Base-by-base conservation (phyloP, 2,329 filamentous ascomycete species). In the Atkinsonella hypoxylon region DNA sequence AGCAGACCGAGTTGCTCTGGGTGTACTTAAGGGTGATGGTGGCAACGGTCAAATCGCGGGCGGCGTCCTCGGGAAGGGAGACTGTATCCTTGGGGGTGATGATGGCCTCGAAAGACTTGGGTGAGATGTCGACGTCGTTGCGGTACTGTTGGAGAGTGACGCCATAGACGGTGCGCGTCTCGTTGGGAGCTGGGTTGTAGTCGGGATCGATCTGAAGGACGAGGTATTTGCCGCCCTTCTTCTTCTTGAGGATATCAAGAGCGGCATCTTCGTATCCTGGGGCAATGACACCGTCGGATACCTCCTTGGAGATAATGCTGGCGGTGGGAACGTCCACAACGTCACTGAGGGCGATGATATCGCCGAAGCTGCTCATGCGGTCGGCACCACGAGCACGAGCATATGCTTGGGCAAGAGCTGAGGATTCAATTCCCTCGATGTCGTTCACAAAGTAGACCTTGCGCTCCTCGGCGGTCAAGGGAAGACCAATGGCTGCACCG, bases 361-460 rank as follows among this genome's bases (percentile, higher is more conserved):
- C 93, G 56, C 93, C 93, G 64, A 97, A 98, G 73, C 88, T 95
- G 70, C 89, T 95, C 93, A 97, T 97, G 61, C 93, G 87, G 73
- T 98, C 93, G 46, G 93, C 90, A 57, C 93, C 93, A 64, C 93
- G 84, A 51, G 93, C 93, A 65, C 93, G 87, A 53, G 93, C 91
- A 64, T 98, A 98, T 39, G 93, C 93, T 71, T 95, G 90, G 22
- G 93, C 93, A 32, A 97, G 81, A 42, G 77, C 78, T 9, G 91
- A 97, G 45, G 79, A 79, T 69, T 95, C 89, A 56, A 98, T 82
- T 49, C 89, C 90, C 54, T 82, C 79, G 61, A 98, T 94, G 64
- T 96, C 93, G 63, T 95, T 88, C 53, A 98, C 93, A 77, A 98
- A 96, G 77, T 95, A 98, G 50, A 96, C 93, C 73, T 95, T 94